Percentiles rank a stretch among this genome's conserved stretches.
phyloP scores from a whole-genome alignment of 148 eudicot genomes.

The Hydrangea macrophylla region DNA sequence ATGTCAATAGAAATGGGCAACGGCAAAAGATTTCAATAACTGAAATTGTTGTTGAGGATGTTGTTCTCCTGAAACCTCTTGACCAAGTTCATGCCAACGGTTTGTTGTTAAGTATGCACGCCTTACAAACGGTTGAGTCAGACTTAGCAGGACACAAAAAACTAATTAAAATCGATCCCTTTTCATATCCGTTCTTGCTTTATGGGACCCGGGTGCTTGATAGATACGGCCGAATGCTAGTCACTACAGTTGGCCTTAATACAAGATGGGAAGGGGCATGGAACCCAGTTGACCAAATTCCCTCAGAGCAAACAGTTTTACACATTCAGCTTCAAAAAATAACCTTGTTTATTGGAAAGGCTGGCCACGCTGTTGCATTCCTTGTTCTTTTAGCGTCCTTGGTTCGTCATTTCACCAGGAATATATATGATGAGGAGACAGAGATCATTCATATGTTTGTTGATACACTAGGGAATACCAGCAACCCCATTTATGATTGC shows the following conservation, averaged over 20 bases:
- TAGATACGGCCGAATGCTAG: constrained; percentile 22
- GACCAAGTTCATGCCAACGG: constrained; percentile 44
- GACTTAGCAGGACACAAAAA: constrained; percentile 39
- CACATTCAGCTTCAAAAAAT: constrained; percentile 21
- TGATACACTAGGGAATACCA: too few relatives aligned
- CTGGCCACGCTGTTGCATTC: constrained; percentile 17
- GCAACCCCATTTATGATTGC: constrained; percentile 25
- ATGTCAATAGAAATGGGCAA: constrained; percentile 21
- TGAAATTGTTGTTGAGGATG: constrained; percentile 41
- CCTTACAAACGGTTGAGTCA: constrained; percentile 31
- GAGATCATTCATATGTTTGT: constrained; percentile 19
- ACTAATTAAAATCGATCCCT: constrained; percentile 7
- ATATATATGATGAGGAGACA: constrained; percentile 15
- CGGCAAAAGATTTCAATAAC: constrained; percentile 18
- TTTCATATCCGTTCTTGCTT: constrained; percentile 18
- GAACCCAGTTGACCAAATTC: constrained; percentile 24
- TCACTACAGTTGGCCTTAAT: constrained; percentile 26
- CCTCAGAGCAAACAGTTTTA: constrained; percentile 21
- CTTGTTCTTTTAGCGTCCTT: constrained; percentile 14
- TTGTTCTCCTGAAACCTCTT: constrained; percentile 28
- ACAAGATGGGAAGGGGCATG: constrained; percentile 29
- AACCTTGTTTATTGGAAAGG: constrained; percentile 16
- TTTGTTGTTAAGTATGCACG: constrained; percentile 26
- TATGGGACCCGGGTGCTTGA: constrained; percentile 23
- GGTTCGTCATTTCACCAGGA: constrained; percentile 15